Evolutionary conservation across 345 rosid species (phyloP).

Genomic region (Viola odorata): DNA sequence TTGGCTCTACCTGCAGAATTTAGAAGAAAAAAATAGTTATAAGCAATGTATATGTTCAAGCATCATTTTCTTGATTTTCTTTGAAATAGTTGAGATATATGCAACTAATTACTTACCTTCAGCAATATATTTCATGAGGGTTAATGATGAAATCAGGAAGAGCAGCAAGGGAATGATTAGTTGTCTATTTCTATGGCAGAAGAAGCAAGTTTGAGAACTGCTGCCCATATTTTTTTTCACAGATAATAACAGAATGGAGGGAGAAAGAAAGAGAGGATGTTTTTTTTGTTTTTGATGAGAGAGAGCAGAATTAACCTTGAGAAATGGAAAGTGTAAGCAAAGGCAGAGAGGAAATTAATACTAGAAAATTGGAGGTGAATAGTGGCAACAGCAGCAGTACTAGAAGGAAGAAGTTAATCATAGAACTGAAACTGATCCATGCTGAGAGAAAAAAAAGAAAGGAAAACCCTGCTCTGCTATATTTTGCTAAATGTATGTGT

Average conservation of each 20-base stretch:
- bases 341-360: slow-evolving; percentile 11
- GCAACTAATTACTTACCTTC: slow-evolving; percentile 23
- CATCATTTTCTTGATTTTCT: neutral
- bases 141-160: slow-evolving; percentile 30
- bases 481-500: slow-evolving; percentile 13
- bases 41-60: neutral
- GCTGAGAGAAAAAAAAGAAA: slow-evolving; percentile 20
- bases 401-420: neutral
- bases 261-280: slow-evolving; percentile 5
- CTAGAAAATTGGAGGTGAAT: slow-evolving; percentile 15
- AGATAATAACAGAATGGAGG: neutral
- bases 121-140: slow-evolving; percentile 24
- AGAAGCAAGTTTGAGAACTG: slow-evolving; percentile 17
- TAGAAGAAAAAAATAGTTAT: slow-evolving; percentile 2
- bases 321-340: slow-evolving; percentile 3
- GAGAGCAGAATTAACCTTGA: neutral
- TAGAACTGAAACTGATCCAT: slow-evolving; percentile 21
- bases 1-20: slow-evolving; percentile 28
- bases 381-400: slow-evolving; percentile 6
- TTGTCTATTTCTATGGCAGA: slow-evolving; percentile 22
- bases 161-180: slow-evolving; percentile 27
- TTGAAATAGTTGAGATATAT: neutral
- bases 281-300: neutral
- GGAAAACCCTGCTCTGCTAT: slow-evolving; percentile 29
- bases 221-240: slow-evolving; percentile 31